Base-by-base conservation (phyloP, 1,284 basidiomycete genomes). In the Phenoliferia sp. region DNA sequence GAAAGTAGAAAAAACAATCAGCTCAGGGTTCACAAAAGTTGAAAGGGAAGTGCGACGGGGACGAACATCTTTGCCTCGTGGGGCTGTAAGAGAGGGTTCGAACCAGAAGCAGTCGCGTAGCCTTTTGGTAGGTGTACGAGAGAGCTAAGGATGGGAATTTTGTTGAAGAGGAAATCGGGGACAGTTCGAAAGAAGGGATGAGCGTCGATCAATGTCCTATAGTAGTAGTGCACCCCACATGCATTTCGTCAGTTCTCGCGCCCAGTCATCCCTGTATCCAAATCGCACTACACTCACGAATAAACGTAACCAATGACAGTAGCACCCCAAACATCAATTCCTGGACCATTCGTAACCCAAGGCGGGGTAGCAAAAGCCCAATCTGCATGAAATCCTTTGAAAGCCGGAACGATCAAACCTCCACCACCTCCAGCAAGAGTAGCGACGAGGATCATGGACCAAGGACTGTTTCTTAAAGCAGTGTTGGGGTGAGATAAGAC, bases 181-280 rank as follows among this genome's bases (percentile, higher is more conserved):
- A 69, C 59, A 22, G 54, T 48, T 22, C 70, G 69, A 68, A 73
- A 73, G 57, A 69, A 56, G 4, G 72, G 72, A 58, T 73, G 72
- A 17, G 72, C 72, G 59, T 73, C 70, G 64, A 73, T 73, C 29
- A 73, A 63, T 1, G 72, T 73, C 15, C 71, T 73, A 62, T 55
- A n/a, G n/a, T n/a, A n/a, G n/a, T n/a, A n/a, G n/a, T n/a, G n/a
- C n/a, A n/a, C n/a, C n/a, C n/a, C n/a, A n/a, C n/a, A n/a, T n/a
- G n/a, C n/a, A n/a, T n/a, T n/a, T n/a, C n/a, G n/a, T n/a, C n/a
- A n/a, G n/a, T n/a, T n/a, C n/a, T n/a, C n/a, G n/a, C n/a, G n/a
- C n/a, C n/a, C 54, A 1, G 3, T 55, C 2, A 15, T 31, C 28
- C 28, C 19, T 6, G 7, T 10, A 16, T 15, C 28, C 6, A 44